Evolutionary conservation across 2,329 filamentous ascomycete species (phyloP).

Genomic region (Clonostachys rosea): DNA sequence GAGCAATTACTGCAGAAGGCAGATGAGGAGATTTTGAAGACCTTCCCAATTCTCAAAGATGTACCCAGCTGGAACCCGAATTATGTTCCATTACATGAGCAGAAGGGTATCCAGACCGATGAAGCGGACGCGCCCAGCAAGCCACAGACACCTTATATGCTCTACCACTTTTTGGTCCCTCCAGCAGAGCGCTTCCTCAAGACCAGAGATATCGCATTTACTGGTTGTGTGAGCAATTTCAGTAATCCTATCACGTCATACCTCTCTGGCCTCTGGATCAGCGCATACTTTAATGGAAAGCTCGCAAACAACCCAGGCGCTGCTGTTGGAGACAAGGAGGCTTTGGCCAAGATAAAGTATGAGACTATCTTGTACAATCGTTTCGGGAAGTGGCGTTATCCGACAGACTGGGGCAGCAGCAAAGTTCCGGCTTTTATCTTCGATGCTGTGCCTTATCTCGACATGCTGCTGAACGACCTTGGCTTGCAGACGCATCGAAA

Average conservation of each 20-base stretch:
- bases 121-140: constrained; percentile 9
- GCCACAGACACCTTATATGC: constrained; percentile 5
- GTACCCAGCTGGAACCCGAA: constrained; percentile 9
- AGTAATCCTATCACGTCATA: constrained; percentile 25
- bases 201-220: constrained; percentile 20
- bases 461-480: constrained; percentile 58
- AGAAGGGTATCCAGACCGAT: neutral
- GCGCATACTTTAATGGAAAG: constrained; percentile 49
- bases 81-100: constrained; percentile 3
- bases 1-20: constrained; percentile 4
- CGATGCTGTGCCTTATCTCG: constrained; percentile 47
- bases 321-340: constrained; percentile 6
- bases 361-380: constrained; percentile 61
- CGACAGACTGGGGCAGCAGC: constrained; percentile 56
- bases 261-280: constrained; percentile 45
- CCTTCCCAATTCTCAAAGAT: constrained; percentile 11
- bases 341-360: constrained; percentile 29
- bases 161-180: constrained; percentile 18
- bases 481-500: constrained; percentile 37
- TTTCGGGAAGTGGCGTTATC: constrained; percentile 68
- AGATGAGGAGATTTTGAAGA: constrained; percentile 9
- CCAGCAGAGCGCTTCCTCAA: constrained; percentile 8
- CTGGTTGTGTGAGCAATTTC: constrained; percentile 21
- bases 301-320: constrained; percentile 24
- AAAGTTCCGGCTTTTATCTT: constrained; percentile 58